A percentile compares a stretch with the other conserved stretches of the same genome.
These are phyloP conservation scores for Protostelium mycophagum DNA, from an alignment of 78 protist genomes.

Conservation along the genomic window DNA sequence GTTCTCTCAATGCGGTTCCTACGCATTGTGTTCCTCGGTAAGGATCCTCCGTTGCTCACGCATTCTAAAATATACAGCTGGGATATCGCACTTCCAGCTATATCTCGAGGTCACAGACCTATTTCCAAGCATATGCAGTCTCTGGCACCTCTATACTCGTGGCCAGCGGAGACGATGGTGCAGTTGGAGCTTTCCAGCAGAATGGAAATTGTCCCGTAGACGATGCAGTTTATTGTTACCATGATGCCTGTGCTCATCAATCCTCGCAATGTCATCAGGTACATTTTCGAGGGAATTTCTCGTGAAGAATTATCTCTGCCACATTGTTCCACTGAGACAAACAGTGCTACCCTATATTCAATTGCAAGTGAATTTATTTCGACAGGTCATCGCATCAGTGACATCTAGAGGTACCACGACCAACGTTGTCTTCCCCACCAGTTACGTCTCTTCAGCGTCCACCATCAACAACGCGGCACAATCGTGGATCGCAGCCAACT, in stretches of 20 bases:
- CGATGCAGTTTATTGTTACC: constrained; percentile 23
- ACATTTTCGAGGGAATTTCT: too few relatives aligned
- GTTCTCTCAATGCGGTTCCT: constrained; percentile 36
- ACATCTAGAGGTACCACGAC: background rate
- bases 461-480: constrained; percentile 16
- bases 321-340: too few relatives aligned
- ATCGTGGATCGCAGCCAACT: constrained; percentile 1
- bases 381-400: background rate
- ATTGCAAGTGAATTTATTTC: background rate
- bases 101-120: constrained; percentile 21
- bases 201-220: constrained; percentile 53
- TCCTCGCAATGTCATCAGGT: constrained; percentile 23
- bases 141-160: constrained; percentile 53
- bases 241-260: constrained; percentile 32
- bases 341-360: too few relatives aligned
- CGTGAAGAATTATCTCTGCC: too few relatives aligned
- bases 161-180: constrained; percentile 79
- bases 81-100: constrained; percentile 20
- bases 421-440: background rate
- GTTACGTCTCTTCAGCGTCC: background rate
- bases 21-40: constrained; percentile 17
- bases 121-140: constrained; percentile 48
- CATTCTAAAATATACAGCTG: background rate
- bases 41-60: background rate
- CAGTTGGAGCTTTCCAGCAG: constrained; percentile 12